Base-by-base conservation (phyloP, 768 basidiomycete genomes). In the Cystofilobasidium bisporidii region DNA sequence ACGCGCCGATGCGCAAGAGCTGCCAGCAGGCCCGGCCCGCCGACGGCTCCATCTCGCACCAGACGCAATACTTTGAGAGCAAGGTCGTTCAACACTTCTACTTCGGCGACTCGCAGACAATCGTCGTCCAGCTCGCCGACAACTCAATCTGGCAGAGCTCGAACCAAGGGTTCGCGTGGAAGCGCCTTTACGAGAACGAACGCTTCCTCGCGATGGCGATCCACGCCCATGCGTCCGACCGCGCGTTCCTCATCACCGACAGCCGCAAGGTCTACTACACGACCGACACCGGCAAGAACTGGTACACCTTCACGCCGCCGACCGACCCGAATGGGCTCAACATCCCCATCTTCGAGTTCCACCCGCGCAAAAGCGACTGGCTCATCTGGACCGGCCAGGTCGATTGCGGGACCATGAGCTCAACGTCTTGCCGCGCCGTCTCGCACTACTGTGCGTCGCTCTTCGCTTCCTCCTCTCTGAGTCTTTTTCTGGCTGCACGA, bases 151-250 rank as follows among this genome's bases (percentile, higher is more conserved):
- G 91, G 91, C 92, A 97, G 79, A 96, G 91, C 0, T 85, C 84
- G 72, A 97, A 92, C 74, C 93, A 99, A 77, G 96, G 94, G 0
- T 91, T 90, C 77, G 85, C 85, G 0, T 99, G 94, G 93, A 81
- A 81, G 50, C 85, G 84, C 68, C 81, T 86, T 18, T 78, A 76
- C 74, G 81, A 83, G 0, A 80, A 79, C 0, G 80, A 86, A 67
- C 82, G 81, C 20, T 88, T 97, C 80, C 78, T 96, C 41, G 85
- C 82, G 0, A 87, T 97, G 77, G 88, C 88, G 72, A 88, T 93
- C 79, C 94, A 99, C 80, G 78, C 82, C 38, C 88, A 87, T 78
- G 77, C 83, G 24, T 71, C 81, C 58, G 89, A 89, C 69, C 87
- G 93, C 15, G 94, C 92, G 3, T 98, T 89, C 78, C 85, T 98